Conservation (phyloP, 208 protist species). For the Novymonas esmeraldas region DNA sequence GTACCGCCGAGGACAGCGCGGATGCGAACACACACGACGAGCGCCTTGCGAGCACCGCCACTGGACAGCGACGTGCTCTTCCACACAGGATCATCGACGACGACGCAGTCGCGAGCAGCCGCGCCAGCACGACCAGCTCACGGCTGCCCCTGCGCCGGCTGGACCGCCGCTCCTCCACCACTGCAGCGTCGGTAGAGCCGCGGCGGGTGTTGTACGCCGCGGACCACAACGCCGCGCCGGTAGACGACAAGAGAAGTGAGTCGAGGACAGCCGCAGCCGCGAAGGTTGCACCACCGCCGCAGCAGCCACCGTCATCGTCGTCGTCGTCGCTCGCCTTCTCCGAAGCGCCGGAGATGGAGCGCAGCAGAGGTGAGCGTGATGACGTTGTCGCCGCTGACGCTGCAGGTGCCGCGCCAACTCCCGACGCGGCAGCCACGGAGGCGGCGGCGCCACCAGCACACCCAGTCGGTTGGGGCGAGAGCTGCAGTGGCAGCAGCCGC, state of each 20-base stretch:
- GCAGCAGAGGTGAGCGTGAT: not conserved
- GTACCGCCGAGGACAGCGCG: too few species aligned
- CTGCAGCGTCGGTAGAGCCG: not conserved
- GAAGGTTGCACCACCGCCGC: not conserved
- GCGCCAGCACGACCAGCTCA: conserved; percentile 23
- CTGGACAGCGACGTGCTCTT: too few species aligned
- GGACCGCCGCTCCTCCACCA: conserved; percentile 3
- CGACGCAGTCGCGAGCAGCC: conserved; percentile 9
- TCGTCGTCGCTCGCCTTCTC: not conserved
- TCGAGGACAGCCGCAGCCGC: not conserved
- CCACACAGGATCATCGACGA: too few species aligned
- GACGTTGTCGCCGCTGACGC: not conserved
- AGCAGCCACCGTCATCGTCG: not conserved
- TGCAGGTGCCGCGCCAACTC: not conserved
- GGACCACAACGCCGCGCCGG: not conserved
- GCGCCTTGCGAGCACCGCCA: too few species aligned
- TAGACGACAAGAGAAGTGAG: not conserved
- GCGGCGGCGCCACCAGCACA: not conserved
- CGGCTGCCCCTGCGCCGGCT: conserved; percentile 18
- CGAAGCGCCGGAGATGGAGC: not conserved
- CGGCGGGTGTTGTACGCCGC: not conserved
- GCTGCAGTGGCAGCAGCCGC: too few species aligned
- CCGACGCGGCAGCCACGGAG: not conserved
- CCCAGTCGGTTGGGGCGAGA: too few species aligned
- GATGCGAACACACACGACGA: too few species aligned